Evolutionary conservation across 225 moss, liverwort and hornwort genomes (phyloP).

Genomic region (Pseudisothecium myosuroides): DNA sequence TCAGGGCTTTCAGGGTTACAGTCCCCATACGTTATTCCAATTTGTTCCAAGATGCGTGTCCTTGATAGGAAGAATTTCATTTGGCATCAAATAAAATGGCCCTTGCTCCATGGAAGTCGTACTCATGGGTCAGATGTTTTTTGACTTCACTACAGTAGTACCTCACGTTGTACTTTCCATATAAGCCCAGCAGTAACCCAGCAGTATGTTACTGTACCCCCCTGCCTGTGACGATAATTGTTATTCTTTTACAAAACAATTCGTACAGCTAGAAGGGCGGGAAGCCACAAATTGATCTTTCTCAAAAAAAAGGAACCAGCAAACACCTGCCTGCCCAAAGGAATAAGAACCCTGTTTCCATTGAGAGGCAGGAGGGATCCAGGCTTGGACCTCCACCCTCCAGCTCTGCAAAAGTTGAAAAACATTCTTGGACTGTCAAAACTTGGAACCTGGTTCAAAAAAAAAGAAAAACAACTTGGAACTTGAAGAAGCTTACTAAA

Average conservation of each 20-base stretch:
- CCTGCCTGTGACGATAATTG: neutral
- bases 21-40: neutral
- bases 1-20: neutral
- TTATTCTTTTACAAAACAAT: neutral
- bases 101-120: neutral
- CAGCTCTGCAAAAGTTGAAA: too few relatives aligned
- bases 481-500: too few relatives aligned
- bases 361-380: too few relatives aligned
- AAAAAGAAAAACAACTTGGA: too few relatives aligned
- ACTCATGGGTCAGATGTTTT: neutral
- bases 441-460: too few relatives aligned
- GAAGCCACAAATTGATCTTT: too few relatives aligned
- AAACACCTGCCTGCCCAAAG: too few relatives aligned
- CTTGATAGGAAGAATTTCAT: neutral
- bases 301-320: too few relatives aligned
- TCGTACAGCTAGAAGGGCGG: rapidly evolving
- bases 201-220: too few relatives aligned
- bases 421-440: too few relatives aligned
- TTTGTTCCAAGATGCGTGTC: neutral
- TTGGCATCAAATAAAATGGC: neutral
- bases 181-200: neutral
- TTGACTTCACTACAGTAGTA: neutral
- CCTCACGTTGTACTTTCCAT: neutral
- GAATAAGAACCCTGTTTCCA: too few relatives aligned
- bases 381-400: too few relatives aligned